Conservation (phyloP, 495 filamentous ascomycete genomes). For the Aspergillus bridgeri region DNA sequence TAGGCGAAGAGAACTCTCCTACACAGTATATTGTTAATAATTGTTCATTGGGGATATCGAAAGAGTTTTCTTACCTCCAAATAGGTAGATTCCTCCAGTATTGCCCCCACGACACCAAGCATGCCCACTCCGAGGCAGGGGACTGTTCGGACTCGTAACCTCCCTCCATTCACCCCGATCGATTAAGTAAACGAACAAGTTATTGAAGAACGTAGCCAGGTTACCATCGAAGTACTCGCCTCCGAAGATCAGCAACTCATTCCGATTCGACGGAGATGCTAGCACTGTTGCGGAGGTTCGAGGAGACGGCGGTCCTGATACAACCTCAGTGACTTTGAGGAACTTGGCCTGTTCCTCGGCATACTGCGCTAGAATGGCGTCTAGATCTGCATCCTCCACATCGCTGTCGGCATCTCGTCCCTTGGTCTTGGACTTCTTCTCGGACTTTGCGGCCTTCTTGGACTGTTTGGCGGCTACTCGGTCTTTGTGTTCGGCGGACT, state of each 20-base stretch:
- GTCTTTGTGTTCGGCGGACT: slow-evolving; percentile 53
- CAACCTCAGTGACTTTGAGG: slow-evolving; percentile 83
- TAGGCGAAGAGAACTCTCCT: slow-evolving; percentile 70
- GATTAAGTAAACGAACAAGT: slow-evolving; percentile 84
- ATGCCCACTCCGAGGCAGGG: slow-evolving; percentile 86
- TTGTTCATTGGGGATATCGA: background rate
- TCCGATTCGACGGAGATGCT: slow-evolving; percentile 77
- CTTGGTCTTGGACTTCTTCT: slow-evolving; percentile 67
- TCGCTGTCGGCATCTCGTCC: slow-evolving; percentile 67
- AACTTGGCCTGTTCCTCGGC: slow-evolving; percentile 80
- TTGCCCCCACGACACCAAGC: slow-evolving; percentile 88
- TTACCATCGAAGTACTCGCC: slow-evolving; percentile 70
- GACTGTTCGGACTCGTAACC: slow-evolving; percentile 86
- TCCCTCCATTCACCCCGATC: slow-evolving; percentile 83
- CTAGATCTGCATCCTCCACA: slow-evolving; percentile 88
- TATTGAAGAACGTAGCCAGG: slow-evolving; percentile 62
- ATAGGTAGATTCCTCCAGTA: slow-evolving; percentile 80
- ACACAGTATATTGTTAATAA: slow-evolving; percentile 35
- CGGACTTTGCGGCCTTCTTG: slow-evolving; percentile 67
- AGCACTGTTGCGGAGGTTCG: slow-evolving; percentile 76
- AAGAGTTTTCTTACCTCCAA: slow-evolving; percentile 59
- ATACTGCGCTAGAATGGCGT: slow-evolving; percentile 94
- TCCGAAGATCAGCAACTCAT: slow-evolving; percentile 89
- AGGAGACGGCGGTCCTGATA: slow-evolving; percentile 70
- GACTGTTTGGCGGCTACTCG: slow-evolving; percentile 51